Conservation (phyloP, 192 early-diverging fungal species). For the Cladochytrium replicatum region DNA sequence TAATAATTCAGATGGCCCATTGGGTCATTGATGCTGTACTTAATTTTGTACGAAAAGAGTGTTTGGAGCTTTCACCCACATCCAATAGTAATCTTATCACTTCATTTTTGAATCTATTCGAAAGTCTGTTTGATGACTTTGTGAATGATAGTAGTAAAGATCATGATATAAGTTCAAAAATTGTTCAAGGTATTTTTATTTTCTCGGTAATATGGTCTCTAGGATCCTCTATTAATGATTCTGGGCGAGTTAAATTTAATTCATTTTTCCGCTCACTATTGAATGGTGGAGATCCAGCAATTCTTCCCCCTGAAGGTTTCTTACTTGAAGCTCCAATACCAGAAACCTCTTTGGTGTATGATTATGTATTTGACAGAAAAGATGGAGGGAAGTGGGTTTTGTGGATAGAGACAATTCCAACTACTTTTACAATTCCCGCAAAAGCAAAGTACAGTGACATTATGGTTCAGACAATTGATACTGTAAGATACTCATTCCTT, state of each 20-base stretch:
- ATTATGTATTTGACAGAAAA: slow-evolving; percentile 37
- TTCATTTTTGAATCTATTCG: slow-evolving; percentile 44
- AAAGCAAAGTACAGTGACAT: slow-evolving; percentile 52
- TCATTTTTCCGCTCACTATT: slow-evolving; percentile 16
- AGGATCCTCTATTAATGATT: slow-evolving; percentile 39
- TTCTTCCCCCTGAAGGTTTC: slow-evolving; percentile 18
- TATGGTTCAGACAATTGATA: slow-evolving; percentile 50
- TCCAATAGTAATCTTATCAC: slow-evolving; percentile 37
- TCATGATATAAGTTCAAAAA: slow-evolving; percentile 14
- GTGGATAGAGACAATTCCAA: slow-evolving; percentile 40
- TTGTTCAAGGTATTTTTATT: slow-evolving; percentile 38
- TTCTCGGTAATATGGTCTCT: slow-evolving; percentile 45
- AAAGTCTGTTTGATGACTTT: slow-evolving; percentile 35
- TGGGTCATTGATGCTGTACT: slow-evolving; percentile 41
- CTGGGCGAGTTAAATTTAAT: slow-evolving; percentile 34
- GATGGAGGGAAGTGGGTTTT: slow-evolving; percentile 31
- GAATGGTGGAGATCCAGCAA: slow-evolving; percentile 9
- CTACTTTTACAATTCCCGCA: slow-evolving; percentile 32
- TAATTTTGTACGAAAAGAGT: slow-evolving; percentile 32
- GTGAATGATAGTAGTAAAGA: slow-evolving; percentile 12
- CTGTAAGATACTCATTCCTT: slow-evolving; percentile 42
- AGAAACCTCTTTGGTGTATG: slow-evolving; percentile 39
- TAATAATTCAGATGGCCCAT: slow-evolving; percentile 27
- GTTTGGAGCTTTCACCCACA: slow-evolving; percentile 43
- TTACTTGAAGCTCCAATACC: slow-evolving; percentile 32